These are phyloP conservation scores for Rhizophora apiculata DNA, from an alignment of 345 rosid species.

Conservation along the genomic window DNA sequence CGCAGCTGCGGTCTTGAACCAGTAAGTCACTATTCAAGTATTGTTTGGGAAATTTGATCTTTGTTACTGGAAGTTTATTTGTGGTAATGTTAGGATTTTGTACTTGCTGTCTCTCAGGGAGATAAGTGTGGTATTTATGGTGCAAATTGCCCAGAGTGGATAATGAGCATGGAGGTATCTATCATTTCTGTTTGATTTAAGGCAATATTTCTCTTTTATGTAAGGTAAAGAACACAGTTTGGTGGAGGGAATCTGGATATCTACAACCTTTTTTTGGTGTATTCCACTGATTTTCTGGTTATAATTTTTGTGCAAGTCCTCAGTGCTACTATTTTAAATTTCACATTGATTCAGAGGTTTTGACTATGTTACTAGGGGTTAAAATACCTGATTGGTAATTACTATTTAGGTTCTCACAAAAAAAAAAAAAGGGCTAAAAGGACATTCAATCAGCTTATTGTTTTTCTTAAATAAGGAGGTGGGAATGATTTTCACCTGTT, in stretches of 20 bases:
- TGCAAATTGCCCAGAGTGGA: slow-evolving; percentile 85
- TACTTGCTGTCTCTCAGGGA: slow-evolving; percentile 42
- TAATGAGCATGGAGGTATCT: slow-evolving; percentile 94
- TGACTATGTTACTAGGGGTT: too few species aligned
- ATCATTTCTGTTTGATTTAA: slow-evolving; percentile 6
- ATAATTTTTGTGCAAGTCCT: background rate
- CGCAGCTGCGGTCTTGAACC: slow-evolving; percentile 71
- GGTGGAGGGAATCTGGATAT: background rate
- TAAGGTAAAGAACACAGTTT: background rate
- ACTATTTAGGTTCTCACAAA: too few species aligned
- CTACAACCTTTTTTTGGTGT: background rate
- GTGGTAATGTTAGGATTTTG: background rate
- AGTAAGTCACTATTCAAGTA: slow-evolving; percentile 35
- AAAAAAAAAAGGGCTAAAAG: background rate
- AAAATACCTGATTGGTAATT: too few species aligned
- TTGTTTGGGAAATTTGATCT: background rate
- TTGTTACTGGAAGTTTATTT: background rate
- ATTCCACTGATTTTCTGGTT: background rate
- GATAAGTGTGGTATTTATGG: slow-evolving; percentile 94
- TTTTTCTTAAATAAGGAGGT: background rate
- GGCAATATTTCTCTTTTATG: background rate
- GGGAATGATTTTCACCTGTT: background rate
- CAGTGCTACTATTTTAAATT: background rate
- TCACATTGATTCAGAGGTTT: too few species aligned
- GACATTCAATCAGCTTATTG: background rate